These are phyloP conservation scores for Rhytidhysteron rufulum DNA, from an alignment of 2,329 filamentous ascomycete genomes.

Conservation along the genomic window DNA sequence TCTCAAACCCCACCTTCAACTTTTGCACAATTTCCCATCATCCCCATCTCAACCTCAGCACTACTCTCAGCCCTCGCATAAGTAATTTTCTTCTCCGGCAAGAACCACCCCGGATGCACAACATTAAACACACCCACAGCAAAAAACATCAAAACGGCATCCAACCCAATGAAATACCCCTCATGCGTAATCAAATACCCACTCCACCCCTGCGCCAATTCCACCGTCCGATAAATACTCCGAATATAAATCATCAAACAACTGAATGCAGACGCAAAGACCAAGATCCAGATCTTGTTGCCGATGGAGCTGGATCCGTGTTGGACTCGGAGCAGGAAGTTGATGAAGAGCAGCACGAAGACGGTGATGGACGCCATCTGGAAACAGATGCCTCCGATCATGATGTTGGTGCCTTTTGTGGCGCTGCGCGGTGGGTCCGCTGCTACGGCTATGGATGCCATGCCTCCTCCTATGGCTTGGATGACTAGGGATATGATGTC, in stretches of 20 bases:
- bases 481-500: slow-evolving; percentile 54
- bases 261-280: slow-evolving; percentile 38
- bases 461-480: slow-evolving; percentile 54
- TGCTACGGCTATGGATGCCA: slow-evolving; percentile 32
- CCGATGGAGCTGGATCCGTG: not conserved
- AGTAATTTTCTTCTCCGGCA: too few species aligned
- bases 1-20: too few species aligned
- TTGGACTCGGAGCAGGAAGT: slow-evolving; percentile 43
- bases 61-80: too few species aligned
- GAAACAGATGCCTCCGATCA: slow-evolving; percentile 55
- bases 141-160: slow-evolving; percentile 52
- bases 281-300: slow-evolving; percentile 14
- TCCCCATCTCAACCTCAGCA: too few species aligned
- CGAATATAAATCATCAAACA: slow-evolving; percentile 46
- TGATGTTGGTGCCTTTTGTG: slow-evolving; percentile 46
- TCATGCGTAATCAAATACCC: slow-evolving; percentile 51
- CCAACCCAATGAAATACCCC: slow-evolving; percentile 47
- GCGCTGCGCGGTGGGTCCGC: slow-evolving; percentile 26
- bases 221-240: slow-evolving; percentile 50
- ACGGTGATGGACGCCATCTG: slow-evolving; percentile 54
- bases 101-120: slow-evolving; percentile 3
- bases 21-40: too few species aligned
- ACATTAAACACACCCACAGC: slow-evolving; percentile 29
- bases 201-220: slow-evolving; percentile 48
- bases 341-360: slow-evolving; percentile 48